Evolutionary conservation across 129 eudicot species (phyloP).

Genomic region (Dittrichia graveolens): DNA sequence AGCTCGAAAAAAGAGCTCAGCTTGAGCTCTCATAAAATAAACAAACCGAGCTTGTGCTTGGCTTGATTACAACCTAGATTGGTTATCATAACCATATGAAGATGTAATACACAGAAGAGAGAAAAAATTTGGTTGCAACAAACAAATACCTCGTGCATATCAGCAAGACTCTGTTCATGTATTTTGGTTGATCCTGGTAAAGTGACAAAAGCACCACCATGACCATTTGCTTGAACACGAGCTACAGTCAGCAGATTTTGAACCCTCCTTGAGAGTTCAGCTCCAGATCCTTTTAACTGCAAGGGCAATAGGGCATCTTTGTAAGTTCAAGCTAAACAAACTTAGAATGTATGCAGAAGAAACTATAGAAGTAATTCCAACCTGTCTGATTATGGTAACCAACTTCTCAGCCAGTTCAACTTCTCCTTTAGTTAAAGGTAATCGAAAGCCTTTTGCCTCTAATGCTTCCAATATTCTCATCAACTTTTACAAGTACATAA

Average conservation of each 20-base stretch:
- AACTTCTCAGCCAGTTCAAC: conserved; percentile 93
- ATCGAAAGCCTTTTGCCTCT: conserved; percentile 86
- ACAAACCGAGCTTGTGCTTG: too few relatives aligned
- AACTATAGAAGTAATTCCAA: conserved; percentile 28
- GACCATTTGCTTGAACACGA: conserved; percentile 83
- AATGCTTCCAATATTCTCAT: conserved; percentile 98
- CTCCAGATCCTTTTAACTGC: conserved; percentile 96
- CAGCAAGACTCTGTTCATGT: conserved; percentile 81
- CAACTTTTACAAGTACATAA: conserved; percentile 48
- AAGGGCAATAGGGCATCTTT: conserved; percentile 14
- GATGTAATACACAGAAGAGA: background rate
- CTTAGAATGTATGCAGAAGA: conserved; percentile 1
- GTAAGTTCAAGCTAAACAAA: conserved; percentile 25
- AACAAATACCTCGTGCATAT: conserved; percentile 88
- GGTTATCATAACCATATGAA: background rate
- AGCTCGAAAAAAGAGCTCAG: too few relatives aligned
- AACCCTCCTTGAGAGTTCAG: conserved; percentile 92
- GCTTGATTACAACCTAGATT: background rate
- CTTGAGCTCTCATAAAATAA: too few relatives aligned
- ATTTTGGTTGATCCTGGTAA: conserved; percentile 93
- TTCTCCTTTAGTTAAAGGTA: conserved; percentile 95
- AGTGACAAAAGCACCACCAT: conserved; percentile 61
- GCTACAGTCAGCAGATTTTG: conserved; percentile 80
- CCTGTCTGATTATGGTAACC: conserved; percentile 86
- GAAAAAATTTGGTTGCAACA: background rate